phyloP scores from a whole-genome alignment of 2,329 filamentous ascomycete genomes.

The Phaeosphaeria sp. region DNA sequence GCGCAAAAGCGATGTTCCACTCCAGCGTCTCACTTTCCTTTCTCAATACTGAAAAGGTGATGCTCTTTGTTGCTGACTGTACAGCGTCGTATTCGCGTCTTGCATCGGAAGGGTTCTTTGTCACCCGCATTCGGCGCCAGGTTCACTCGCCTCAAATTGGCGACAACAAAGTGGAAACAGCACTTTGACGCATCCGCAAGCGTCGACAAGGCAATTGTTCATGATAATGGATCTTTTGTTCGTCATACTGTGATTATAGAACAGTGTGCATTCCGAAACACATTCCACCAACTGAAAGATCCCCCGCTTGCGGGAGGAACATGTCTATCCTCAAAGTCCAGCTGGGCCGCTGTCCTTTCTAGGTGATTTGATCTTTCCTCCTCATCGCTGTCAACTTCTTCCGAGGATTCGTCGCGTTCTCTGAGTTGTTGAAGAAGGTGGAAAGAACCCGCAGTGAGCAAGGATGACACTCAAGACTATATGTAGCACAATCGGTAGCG shows the following conservation, averaged over 20 bases:
- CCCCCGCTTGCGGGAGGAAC: conserved; percentile 20
- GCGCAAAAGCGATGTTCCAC: conserved; percentile 30
- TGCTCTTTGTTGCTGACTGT: not conserved
- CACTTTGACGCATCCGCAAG: conserved; percentile 17
- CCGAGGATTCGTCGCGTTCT: not conserved
- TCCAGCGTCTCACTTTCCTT: conserved; percentile 7
- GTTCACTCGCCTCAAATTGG: conserved; percentile 19
- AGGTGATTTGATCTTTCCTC: not conserved
- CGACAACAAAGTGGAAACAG: conserved; percentile 22
- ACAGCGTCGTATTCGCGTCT: not conserved
- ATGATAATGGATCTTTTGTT: conserved; percentile 13
- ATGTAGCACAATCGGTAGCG: conserved; percentile 15
- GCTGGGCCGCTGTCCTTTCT: conserved; percentile 1
- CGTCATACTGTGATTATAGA: conserved; percentile 14
- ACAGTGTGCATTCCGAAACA: conserved; percentile 27
- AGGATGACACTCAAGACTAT: conserved; percentile 19
- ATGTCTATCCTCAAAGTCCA: conserved; percentile 12
- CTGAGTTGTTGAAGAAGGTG: not conserved
- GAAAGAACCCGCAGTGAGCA: not conserved
- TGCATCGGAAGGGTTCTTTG: conserved; percentile 2
- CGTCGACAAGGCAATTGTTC: conserved; percentile 26
- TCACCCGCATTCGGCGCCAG: conserved; percentile 15
- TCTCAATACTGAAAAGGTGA: not conserved
- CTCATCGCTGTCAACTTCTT: not conserved
- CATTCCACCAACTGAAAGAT: conserved; percentile 23